Evolutionary conservation across 139 green algal species (phyloP).

Genomic region (Zygnema circumcarinatum): DNA sequence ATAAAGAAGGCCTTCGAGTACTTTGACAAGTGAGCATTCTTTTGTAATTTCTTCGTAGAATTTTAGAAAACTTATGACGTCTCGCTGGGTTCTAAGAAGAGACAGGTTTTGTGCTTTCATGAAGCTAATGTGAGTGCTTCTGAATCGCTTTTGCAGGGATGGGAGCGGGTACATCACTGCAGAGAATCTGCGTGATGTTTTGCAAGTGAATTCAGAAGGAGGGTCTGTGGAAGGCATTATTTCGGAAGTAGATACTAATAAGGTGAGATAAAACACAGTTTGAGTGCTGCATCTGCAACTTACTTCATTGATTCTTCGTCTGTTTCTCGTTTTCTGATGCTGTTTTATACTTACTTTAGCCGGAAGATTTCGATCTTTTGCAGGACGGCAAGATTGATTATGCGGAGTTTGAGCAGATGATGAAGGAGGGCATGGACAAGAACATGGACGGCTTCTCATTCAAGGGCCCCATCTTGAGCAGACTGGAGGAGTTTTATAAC

Average conservation of each 20-base stretch:
- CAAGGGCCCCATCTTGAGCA: conserved; percentile 8
- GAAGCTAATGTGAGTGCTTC: too few relatives aligned
- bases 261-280: neutral
- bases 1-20: conserved; percentile 35
- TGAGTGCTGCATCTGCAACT: neutral
- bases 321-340: neutral
- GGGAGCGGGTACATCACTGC: conserved; percentile 18
- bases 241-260: conserved; percentile 22
- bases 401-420: conserved; percentile 58
- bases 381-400: conserved; percentile 59
- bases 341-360: too few relatives aligned
- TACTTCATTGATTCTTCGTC: neutral
- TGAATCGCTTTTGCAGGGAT: too few relatives aligned
- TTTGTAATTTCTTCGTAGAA: neutral
- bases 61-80: too few relatives aligned
- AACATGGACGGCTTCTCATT: neutral
- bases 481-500: conserved; percentile 6
- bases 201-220: neutral
- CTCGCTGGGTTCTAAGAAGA: too few relatives aligned
- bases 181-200: neutral
- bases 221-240: neutral
- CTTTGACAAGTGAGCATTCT: conserved; percentile 42
- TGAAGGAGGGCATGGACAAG: conserved; percentile 25
- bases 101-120: too few relatives aligned
- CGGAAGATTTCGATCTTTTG: too few relatives aligned